These are phyloP conservation scores for Amphicarpaea edgeworthii DNA, from an alignment of 306 rosid species.

Conservation along the genomic window DNA sequence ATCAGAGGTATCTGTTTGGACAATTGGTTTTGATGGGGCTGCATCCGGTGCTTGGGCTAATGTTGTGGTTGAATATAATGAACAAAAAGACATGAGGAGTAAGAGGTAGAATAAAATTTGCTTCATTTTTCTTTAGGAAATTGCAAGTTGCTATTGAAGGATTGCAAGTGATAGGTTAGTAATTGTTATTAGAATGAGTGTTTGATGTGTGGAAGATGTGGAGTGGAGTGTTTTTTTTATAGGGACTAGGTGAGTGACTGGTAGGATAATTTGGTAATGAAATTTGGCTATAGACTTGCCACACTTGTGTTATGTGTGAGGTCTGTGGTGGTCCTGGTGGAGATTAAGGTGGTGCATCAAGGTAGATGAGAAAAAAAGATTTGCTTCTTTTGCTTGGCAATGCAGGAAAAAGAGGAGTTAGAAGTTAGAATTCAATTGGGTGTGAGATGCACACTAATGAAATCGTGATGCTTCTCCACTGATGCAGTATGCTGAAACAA, in stretches of 20 bases:
- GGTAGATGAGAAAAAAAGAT: slow-evolving; percentile 29
- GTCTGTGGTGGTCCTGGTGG: slow-evolving; percentile 22
- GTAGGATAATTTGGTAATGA: slow-evolving; percentile 51
- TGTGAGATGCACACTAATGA: slow-evolving; percentile 20
- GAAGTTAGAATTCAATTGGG: slow-evolving; percentile 43
- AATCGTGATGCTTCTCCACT: slow-evolving; percentile 18
- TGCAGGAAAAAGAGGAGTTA: slow-evolving; percentile 33
- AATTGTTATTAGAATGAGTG: neutral
- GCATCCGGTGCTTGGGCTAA: slow-evolving; percentile 40
- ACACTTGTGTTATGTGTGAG: slow-evolving; percentile 30
- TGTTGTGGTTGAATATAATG: slow-evolving; percentile 19
- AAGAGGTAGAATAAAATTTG: slow-evolving; percentile 28
- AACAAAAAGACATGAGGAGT: neutral
- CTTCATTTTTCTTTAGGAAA: slow-evolving; percentile 31
- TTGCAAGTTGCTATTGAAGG: slow-evolving; percentile 22
- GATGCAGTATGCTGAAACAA: neutral
- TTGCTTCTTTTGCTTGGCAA: slow-evolving; percentile 34
- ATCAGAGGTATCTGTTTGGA: slow-evolving; percentile 27
- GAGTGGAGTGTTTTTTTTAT: slow-evolving; percentile 31
- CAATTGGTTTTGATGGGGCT: slow-evolving; percentile 22
- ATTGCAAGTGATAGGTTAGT: neutral
- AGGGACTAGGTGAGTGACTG: slow-evolving; percentile 9
- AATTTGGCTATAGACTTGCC: neutral
- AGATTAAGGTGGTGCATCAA: slow-evolving; percentile 47
- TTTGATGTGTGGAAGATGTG: slow-evolving; percentile 29